phyloP scores from a whole-genome alignment of 768 basidiomycete species.

The Cyclocybe aegerita region DNA sequence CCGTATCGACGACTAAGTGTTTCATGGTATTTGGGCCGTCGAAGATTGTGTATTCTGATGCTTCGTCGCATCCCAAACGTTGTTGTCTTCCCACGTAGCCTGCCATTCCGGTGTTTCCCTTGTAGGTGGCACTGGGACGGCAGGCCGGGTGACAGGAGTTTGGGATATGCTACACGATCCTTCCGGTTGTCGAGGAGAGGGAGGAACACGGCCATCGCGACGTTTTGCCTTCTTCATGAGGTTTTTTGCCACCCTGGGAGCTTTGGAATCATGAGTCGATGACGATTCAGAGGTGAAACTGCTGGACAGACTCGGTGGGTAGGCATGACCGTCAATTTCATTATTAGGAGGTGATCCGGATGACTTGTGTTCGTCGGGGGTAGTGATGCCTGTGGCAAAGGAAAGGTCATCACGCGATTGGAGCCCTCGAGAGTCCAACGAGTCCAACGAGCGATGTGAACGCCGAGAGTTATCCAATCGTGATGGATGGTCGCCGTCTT shows the following conservation, averaged over 20 bases:
- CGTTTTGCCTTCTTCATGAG: slow-evolving; percentile 39
- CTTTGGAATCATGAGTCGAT: slow-evolving; percentile 26
- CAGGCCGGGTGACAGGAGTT: no score
- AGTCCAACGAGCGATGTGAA: slow-evolving; percentile 33
- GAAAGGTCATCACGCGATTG: slow-evolving; percentile 23
- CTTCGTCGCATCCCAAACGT: no score
- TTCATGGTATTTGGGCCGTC: no score
- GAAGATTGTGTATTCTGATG: no score
- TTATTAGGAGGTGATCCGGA: slow-evolving; percentile 31
- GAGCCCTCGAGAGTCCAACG: slow-evolving; percentile 15
- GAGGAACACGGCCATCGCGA: slow-evolving; percentile 40
- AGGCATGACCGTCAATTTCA: slow-evolving; percentile 47
- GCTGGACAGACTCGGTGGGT: slow-evolving; percentile 57
- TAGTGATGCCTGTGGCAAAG: slow-evolving; percentile 22
- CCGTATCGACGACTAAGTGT: no score
- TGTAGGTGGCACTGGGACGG: no score
- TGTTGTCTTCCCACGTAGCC: no score
- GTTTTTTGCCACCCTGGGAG: slow-evolving; percentile 23
- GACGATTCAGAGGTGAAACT: slow-evolving; percentile 38
- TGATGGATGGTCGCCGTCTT: slow-evolving; percentile 45
- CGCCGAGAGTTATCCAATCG: slow-evolving; percentile 40
- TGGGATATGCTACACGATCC: slow-evolving; percentile 7
- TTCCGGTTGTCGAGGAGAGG: slow-evolving; percentile 5
- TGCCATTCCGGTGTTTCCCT: no score
- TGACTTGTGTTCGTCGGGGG: slow-evolving; percentile 41